Percentiles rank a stretch among this genome's conserved stretches.
Evolutionary conservation across 495 filamentous ascomycete species (phyloP).

Genomic region (Penicillium canariense): DNA sequence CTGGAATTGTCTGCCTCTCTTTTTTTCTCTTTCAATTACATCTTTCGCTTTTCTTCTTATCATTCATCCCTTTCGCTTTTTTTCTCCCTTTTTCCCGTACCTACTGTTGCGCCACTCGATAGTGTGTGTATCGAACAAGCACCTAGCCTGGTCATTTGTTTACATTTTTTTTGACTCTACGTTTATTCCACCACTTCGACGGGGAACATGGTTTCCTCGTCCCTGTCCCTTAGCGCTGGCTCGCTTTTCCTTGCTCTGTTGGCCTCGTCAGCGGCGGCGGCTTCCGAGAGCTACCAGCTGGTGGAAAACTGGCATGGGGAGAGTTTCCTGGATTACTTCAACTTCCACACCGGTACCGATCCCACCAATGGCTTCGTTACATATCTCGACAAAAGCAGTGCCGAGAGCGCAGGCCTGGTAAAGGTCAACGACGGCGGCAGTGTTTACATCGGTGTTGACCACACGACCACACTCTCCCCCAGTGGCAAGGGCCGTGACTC

Average conservation of each 20-base stretch:
- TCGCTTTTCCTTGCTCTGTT: conserved; percentile 27
- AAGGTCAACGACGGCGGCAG: conserved; percentile 48
- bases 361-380: conserved; percentile 70
- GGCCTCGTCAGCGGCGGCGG: conserved; percentile 15
- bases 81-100: neutral
- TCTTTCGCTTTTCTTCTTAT: neutral
- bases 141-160: neutral
- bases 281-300: conserved; percentile 38
- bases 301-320: conserved; percentile 43
- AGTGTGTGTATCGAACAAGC: neutral
- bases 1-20: conserved; percentile 21
- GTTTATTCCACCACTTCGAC: neutral
- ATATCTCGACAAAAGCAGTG: conserved; percentile 57
- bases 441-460: conserved; percentile 54
- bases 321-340: conserved; percentile 53
- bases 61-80: conserved; percentile 3
- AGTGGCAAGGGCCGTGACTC: conserved; percentile 59
- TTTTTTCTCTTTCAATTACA: conserved; percentile 7
- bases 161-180: neutral
- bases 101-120: conserved; percentile 3
- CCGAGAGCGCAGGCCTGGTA: conserved; percentile 56
- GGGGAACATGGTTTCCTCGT: conserved; percentile 21
- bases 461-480: conserved; percentile 33
- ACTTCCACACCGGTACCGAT: conserved; percentile 51
- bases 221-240: conserved; percentile 27